These are phyloP conservation scores for Geranomyces michiganensis DNA, from an alignment of 192 early-diverging fungal genomes.

Conservation along the genomic window DNA sequence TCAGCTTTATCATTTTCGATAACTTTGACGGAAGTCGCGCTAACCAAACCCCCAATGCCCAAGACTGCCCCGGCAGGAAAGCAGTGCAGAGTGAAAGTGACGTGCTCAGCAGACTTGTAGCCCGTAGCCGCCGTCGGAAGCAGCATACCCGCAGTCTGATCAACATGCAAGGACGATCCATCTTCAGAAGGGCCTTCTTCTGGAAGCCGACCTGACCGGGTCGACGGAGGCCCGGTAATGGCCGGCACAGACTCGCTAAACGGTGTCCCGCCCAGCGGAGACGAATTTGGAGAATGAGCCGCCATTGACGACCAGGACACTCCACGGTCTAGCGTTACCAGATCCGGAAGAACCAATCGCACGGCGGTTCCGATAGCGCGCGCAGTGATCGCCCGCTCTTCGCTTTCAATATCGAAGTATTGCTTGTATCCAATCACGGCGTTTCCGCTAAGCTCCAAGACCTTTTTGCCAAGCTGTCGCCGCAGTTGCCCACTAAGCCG, in stretches of 20 bases:
- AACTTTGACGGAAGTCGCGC: conserved; percentile 67
- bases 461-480: conserved; percentile 76
- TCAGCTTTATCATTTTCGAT: conserved; percentile 54
- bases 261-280: conserved; percentile 28
- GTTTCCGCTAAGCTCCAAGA: conserved; percentile 72
- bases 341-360: conserved; percentile 49
- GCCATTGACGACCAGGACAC: conserved; percentile 34
- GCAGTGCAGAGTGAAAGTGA: conserved; percentile 53
- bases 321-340: conserved; percentile 32
- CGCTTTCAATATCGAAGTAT: conserved; percentile 75
- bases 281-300: conserved; percentile 10
- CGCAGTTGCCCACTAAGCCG: conserved; percentile 68
- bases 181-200: conserved; percentile 6
- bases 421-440: conserved; percentile 75
- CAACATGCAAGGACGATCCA: conserved; percentile 21
- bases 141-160: conserved; percentile 7
- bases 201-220: neutral
- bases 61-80: conserved; percentile 57
- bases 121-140: conserved; percentile 23
- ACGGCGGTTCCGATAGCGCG: conserved; percentile 79
- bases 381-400: conserved; percentile 71
- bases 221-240: neutral
- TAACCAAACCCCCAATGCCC: conserved; percentile 62
- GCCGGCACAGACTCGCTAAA: conserved; percentile 10
- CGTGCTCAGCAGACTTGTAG: conserved; percentile 39